These are phyloP conservation scores for Botryotinia globosa DNA, from an alignment of 2,329 filamentous ascomycete genomes.

Conservation along the genomic window DNA sequence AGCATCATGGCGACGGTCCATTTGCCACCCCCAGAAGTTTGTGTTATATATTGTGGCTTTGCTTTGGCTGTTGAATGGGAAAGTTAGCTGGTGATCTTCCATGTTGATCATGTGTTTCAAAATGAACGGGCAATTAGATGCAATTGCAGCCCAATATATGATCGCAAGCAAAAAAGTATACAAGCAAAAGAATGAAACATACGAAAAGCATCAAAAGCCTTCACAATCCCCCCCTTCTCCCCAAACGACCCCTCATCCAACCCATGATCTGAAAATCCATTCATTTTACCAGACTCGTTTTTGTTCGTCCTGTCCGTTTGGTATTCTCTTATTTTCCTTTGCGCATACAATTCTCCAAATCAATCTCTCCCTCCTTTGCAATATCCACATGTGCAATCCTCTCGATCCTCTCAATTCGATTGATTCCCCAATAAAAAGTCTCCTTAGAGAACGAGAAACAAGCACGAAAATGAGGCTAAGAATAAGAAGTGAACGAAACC, in stretches of 20 bases:
- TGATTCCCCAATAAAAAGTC: not conserved
- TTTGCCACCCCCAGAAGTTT: slow-evolving; percentile 82
- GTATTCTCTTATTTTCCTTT: not conserved
- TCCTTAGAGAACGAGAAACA: not conserved
- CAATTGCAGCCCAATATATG: not conserved
- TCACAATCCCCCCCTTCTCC: slow-evolving; percentile 67
- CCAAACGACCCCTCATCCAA: slow-evolving; percentile 80
- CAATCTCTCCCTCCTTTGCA: not conserved
- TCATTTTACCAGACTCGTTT: slow-evolving; percentile 49
- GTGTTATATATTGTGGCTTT: slow-evolving; percentile 86
- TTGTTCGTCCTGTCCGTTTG: not conserved
- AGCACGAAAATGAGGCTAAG: not conserved
- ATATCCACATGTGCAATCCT: not conserved
- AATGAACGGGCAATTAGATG: not conserved
- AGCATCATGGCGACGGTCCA: slow-evolving; percentile 84
- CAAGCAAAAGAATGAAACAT: slow-evolving; percentile 43
- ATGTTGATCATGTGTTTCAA: not conserved
- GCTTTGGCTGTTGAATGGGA: slow-evolving; percentile 70
- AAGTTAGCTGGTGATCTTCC: not conserved
- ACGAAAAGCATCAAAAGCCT: slow-evolving; percentile 97
- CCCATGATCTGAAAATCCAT: slow-evolving; percentile 69
- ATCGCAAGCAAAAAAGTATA: not conserved
- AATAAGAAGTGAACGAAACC: not conserved
- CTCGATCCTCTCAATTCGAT: not conserved
- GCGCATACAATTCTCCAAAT: not conserved